phyloP scores from a whole-genome alignment of 2,329 filamentous ascomycete genomes.

The Nectriaceae sp. region DNA sequence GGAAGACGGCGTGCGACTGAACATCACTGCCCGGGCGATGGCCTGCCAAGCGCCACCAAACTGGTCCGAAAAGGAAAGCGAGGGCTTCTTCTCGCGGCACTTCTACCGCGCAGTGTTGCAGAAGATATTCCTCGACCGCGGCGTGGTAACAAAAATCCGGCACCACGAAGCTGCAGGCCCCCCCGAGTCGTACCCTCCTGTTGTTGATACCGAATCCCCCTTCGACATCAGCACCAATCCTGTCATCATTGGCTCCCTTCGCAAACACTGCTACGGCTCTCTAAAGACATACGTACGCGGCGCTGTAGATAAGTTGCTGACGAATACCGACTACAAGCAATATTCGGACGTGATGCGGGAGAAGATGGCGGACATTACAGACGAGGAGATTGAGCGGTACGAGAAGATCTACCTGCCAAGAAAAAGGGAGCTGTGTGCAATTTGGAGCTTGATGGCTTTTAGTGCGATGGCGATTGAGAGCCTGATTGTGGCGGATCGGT shows the following conservation, averaged over 20 bases:
- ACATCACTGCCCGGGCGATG: slow-evolving; percentile 98
- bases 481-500: slow-evolving; percentile 86
- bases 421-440: slow-evolving; percentile 79
- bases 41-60: slow-evolving; percentile 93
- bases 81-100: slow-evolving; percentile 87
- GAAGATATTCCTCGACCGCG: slow-evolving; percentile 85
- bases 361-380: slow-evolving; percentile 68
- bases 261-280: slow-evolving; percentile 76
- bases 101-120: slow-evolving; percentile 91
- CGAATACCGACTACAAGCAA: slow-evolving; percentile 56
- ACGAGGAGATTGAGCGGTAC: slow-evolving; percentile 75
- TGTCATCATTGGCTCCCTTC: slow-evolving; percentile 82
- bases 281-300: slow-evolving; percentile 79
- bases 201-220: slow-evolving; percentile 36
- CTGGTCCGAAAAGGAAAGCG: slow-evolving; percentile 81
- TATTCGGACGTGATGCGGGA: slow-evolving; percentile 62
- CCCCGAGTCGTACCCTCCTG: neutral
- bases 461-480: slow-evolving; percentile 88
- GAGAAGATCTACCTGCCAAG: slow-evolving; percentile 62
- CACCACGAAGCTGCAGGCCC: slow-evolving; percentile 34
- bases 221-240: slow-evolving; percentile 68
- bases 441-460: slow-evolving; percentile 97
- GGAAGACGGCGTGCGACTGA: slow-evolving; percentile 72
- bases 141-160: slow-evolving; percentile 66
- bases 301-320: slow-evolving; percentile 73